Percentiles rank a stretch among this genome's conserved stretches.
phyloP scores from a whole-genome alignment of 257 asterid species.

The Forsythia suspensa region DNA sequence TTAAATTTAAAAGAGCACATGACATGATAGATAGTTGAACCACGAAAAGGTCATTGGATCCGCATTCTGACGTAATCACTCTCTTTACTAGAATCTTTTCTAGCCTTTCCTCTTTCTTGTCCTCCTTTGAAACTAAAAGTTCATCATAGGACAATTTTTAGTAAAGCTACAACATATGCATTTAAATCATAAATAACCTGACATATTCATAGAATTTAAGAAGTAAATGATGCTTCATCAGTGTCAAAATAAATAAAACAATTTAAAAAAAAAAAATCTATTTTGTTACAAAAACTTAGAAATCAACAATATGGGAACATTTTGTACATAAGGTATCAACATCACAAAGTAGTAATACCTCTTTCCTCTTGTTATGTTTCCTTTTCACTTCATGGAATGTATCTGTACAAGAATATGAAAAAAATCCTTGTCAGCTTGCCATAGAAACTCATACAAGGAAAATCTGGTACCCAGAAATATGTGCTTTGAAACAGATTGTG shows the following conservation, averaged over 20 bases:
- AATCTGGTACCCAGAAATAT: not conserved
- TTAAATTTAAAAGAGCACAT: not conserved
- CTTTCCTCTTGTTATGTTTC: constrained; percentile 75
- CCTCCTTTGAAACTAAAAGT: not conserved
- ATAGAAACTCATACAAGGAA: constrained; percentile 17
- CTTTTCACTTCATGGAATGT: constrained; percentile 88
- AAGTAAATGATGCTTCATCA: constrained; percentile 7
- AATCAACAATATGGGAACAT: not conserved
- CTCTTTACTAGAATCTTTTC: not conserved
- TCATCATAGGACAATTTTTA: not conserved
- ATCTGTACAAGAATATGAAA: constrained; percentile 48
- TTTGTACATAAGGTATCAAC: not conserved
- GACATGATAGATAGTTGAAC: not conserved
- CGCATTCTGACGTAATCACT: not conserved
- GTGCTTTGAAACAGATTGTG: too few species aligned
- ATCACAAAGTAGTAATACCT: constrained; percentile 48
- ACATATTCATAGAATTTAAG: not conserved
- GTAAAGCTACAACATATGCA: not conserved
- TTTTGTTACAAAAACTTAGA: not conserved
- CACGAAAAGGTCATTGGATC: not conserved
- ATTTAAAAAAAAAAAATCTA: not conserved
- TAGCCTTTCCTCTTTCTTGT: not conserved
- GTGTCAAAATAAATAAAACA: not conserved
- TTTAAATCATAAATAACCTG: not conserved
- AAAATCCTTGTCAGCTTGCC: constrained; percentile 26